phyloP scores from a whole-genome alignment of 768 basidiomycete species.

The Cubamyces sp. region DNA sequence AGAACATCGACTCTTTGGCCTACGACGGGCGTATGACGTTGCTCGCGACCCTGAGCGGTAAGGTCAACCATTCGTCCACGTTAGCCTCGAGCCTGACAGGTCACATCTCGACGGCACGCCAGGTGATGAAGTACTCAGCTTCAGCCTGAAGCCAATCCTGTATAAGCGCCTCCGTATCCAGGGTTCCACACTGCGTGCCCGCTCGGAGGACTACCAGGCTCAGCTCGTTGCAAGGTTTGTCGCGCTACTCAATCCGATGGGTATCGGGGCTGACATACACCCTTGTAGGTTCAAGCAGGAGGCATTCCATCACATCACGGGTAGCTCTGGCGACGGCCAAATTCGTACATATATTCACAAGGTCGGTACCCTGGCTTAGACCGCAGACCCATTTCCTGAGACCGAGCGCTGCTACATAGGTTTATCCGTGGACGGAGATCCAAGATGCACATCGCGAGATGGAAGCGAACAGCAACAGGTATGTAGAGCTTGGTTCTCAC shows the following conservation, averaged over 20 bases:
- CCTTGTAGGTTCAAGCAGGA: constrained; percentile 54
- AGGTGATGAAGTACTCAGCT: constrained; percentile 56
- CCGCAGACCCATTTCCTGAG: background rate
- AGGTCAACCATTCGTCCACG: constrained; percentile 6
- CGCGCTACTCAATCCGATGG: background rate
- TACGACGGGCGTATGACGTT: constrained; percentile 77
- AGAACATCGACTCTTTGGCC: constrained; percentile 72
- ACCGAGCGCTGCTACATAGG: constrained; percentile 43
- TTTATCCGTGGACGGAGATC: constrained; percentile 81
- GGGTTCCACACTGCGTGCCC: constrained; percentile 84
- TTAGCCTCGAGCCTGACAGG: background rate
- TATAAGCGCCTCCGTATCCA: constrained; percentile 87
- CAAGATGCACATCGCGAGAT: constrained; percentile 83
- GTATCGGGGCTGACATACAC: constrained; percentile 12
- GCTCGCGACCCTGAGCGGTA: constrained; percentile 70
- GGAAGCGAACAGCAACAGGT: constrained; percentile 69
- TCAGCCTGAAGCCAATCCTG: constrained; percentile 69
- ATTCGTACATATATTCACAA: constrained; percentile 81
- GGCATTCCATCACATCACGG: constrained; percentile 62
- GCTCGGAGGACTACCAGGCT: constrained; percentile 75
- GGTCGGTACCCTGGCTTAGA: constrained; percentile 41
- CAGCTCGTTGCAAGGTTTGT: constrained; percentile 63
- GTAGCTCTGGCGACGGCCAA: constrained; percentile 55
- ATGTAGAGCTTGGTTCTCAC: constrained; percentile 19
- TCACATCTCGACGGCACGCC: constrained; percentile 5